Conservation (phyloP, 176 grass and related monocot species). For the Hordeum vulgare region MorexV3_pseudomolecules_assembly NC_058519.1:559663145-559663644, state of each 20-base stretch:
- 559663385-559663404: slow-evolving; percentile 79
- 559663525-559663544: background rate
- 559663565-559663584: too few relatives aligned
- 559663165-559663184: too few relatives aligned
- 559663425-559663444: slow-evolving; percentile 76
- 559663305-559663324: background rate
- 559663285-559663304: slow-evolving; percentile 28
- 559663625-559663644: slow-evolving; percentile 69
- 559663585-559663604: background rate
- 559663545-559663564: background rate
- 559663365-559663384: background rate
- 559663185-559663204: too few relatives aligned
- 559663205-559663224: slow-evolving; percentile 6
- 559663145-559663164: background rate
- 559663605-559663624: background rate
- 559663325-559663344: background rate
- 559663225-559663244: slow-evolving; percentile 10
- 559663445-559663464: slow-evolving; percentile 91
- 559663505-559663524: slow-evolving; percentile 60
- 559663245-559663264: background rate
- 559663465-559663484: slow-evolving; percentile 90
- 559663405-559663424: slow-evolving; percentile 66
- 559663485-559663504: slow-evolving; percentile 87
- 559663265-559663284: background rate
- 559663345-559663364: background rate